Percentiles rank a stretch among this genome's conserved stretches.
Evolutionary conservation across 129 eudicot genomes (phyloP).

Genomic region (Escallonia herrerae): DNA sequence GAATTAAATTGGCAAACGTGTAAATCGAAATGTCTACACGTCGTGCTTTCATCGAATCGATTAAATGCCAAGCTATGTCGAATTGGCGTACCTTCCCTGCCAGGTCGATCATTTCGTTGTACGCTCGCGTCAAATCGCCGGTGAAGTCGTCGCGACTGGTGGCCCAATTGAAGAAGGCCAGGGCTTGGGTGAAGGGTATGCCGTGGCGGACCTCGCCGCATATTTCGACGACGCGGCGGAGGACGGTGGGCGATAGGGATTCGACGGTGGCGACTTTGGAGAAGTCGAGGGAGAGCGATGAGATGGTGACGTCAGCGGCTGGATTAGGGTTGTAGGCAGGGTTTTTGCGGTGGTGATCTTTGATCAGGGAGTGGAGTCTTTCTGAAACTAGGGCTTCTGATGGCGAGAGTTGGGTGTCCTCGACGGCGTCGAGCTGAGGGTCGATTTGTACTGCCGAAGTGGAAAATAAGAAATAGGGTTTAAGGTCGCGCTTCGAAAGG

Average conservation of each 20-base stretch:
- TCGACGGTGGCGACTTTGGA: slow-evolving; percentile 23
- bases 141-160: neutral
- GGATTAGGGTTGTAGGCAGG: slow-evolving; percentile 36
- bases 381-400: slow-evolving; percentile 42
- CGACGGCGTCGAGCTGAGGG: slow-evolving; percentile 17
- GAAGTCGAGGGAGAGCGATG: slow-evolving; percentile 60
- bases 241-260: slow-evolving; percentile 36
- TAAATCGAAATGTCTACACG: slow-evolving; percentile 27
- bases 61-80: slow-evolving; percentile 69
- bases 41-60: slow-evolving; percentile 47
- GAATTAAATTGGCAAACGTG: slow-evolving; percentile 43
- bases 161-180: slow-evolving; percentile 91
- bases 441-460: slow-evolving; percentile 5
- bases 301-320: slow-evolving; percentile 39
- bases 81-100: slow-evolving; percentile 68
- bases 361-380: slow-evolving; percentile 46
- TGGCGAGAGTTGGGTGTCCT: slow-evolving; percentile 17
- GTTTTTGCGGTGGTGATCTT: slow-evolving; percentile 72
- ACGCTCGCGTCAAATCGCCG: slow-evolving; percentile 18
- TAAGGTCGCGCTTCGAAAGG: slow-evolving; percentile 9
- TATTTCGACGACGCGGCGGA: slow-evolving; percentile 40
- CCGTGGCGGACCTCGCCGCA: slow-evolving; percentile 72
- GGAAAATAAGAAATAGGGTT: slow-evolving; percentile 22
- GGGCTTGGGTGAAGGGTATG: slow-evolving; percentile 61
- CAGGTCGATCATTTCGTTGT: slow-evolving; percentile 65